Conservation (phyloP, 208 protist species). For the Strigomonas oncopelti region DNA sequence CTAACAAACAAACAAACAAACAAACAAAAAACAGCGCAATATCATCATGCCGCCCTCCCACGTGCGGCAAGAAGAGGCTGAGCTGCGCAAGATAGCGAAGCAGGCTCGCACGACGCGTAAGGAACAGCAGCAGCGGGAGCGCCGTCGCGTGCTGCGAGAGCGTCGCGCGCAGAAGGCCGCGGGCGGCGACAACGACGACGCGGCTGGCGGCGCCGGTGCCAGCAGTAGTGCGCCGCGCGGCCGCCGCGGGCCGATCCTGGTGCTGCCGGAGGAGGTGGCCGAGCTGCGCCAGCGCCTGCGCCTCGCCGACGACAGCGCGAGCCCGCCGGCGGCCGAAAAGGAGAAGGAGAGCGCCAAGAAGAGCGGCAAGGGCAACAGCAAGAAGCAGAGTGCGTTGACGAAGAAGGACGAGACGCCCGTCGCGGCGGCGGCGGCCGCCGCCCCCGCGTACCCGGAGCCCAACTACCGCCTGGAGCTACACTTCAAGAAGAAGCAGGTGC, state of each 20-base stretch:
- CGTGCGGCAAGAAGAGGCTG: conserved; percentile 46
- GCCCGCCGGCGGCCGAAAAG: not conserved
- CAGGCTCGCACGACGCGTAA: conserved; percentile 26
- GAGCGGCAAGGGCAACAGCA: conserved; percentile 11
- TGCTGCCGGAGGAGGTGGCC: conserved; percentile 65
- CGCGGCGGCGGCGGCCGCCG: conserved; percentile 10
- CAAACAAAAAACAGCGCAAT: not conserved
- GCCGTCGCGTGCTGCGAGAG: conserved; percentile 6
- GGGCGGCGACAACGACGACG: not conserved
- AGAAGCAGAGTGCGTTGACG: not conserved
- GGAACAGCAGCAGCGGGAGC: conserved; percentile 23
- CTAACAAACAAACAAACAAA: too few relatives aligned
- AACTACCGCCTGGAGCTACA: conserved; percentile 71
- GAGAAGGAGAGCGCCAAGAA: not conserved
- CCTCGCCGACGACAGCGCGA: not conserved
- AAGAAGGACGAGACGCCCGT: not conserved
- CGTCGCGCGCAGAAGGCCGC: not conserved
- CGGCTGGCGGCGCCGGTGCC: not conserved
- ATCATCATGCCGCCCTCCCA: conserved; percentile 1
- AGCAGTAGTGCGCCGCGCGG: too few relatives aligned
- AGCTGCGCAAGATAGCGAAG: conserved; percentile 43
- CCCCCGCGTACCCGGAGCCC: conserved; percentile 34
- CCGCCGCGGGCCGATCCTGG: conserved; percentile 24
- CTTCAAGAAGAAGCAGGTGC: conserved; percentile 73
- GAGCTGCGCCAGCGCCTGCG: conserved; percentile 56